Base-by-base conservation (phyloP, 495 filamentous ascomycete genomes). In the Daldinia grandis region DNA sequence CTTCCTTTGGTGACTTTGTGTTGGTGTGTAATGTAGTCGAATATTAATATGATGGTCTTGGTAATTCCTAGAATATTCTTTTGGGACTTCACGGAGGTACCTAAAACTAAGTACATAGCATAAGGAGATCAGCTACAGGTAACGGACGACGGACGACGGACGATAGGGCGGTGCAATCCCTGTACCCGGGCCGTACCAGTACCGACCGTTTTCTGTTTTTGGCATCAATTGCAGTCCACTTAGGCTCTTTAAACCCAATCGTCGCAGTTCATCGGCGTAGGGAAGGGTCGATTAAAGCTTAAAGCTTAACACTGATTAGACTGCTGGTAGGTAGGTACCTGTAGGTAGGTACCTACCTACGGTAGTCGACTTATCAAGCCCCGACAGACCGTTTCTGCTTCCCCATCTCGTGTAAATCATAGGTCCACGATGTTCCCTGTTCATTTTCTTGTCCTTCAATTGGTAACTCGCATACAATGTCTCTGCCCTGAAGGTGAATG, bases 381-480 rank as follows among this genome's bases (percentile, higher is more conserved):
- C 69, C 64, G 69, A 72, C 56, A 61, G 59, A 28, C 64, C 49
- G 64, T 68, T 64, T 63, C 53, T 31, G 47, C 40, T 57, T 54
- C 27, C 37, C 58, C 61, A 56, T 73, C 70, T 68, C 65, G 60
- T 68, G 70, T 68, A 38, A 24, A 65, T 73, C 65, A 58, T 65
- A 68, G 70, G 56, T 64, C 70, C 61, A 73, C 70, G 70, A 73
- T 68, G 38, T 38, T 61, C 56, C 59, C 59, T 68, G 61, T 65
- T 65, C 53, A 25, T 66, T 65, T 55, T 49, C 44, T 53, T 62
- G 10, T 58, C 56, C 56, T 65, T 62, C 62, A 57, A 65, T 73
- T 73, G 65, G 60, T 68, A 73, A 30, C 61, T 58, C 54, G 69
- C 69, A 65, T 73, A 65, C 70, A 69, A 68, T 68, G 64, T 73